A percentile compares a stretch with the other conserved stretches of the same genome.
phyloP scores from a whole-genome alignment of 352 stramenopile genomes.

The Globisporangium middletonii region DNA sequence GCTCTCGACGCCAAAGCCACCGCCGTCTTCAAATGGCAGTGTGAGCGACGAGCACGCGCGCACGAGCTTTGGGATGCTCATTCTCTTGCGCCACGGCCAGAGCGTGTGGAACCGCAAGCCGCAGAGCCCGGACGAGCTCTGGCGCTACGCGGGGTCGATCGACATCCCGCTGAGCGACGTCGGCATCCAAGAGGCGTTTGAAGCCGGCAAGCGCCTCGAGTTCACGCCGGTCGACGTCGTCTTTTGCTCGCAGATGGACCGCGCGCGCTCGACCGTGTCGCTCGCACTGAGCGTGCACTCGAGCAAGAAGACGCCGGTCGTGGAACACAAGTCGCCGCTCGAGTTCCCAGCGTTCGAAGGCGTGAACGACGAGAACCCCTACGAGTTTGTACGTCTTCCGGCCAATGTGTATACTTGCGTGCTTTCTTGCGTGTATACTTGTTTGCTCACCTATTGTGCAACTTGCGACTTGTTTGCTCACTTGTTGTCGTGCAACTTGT shows the following conservation, averaged over 20 bases:
- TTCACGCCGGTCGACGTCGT: constrained; percentile 77
- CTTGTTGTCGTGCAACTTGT: constrained; percentile 3
- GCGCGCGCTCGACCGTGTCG: constrained; percentile 67
- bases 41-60: constrained; percentile 19
- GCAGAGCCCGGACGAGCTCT: constrained; percentile 57
- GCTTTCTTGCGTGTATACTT: background rate
- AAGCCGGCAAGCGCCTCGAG: constrained; percentile 68
- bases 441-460: constrained; percentile 1
- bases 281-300: constrained; percentile 75
- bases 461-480: background rate
- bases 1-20: background rate
- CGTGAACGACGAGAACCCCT: constrained; percentile 71
- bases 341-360: constrained; percentile 60
- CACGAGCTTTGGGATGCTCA: constrained; percentile 68
- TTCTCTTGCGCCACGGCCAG: constrained; percentile 78
- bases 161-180: constrained; percentile 80
- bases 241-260: constrained; percentile 85
- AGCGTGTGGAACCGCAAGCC: constrained; percentile 86
- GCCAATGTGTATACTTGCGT: background rate
- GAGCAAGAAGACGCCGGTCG: constrained; percentile 76
- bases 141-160: constrained; percentile 79
- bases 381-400: constrained; percentile 57
- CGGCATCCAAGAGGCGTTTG: constrained; percentile 78
- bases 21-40: background rate
- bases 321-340: constrained; percentile 69